These are phyloP conservation scores for Calonectria hongkongensis DNA, from an alignment of 2,329 filamentous ascomycete genomes.

Conservation along the genomic window DNA sequence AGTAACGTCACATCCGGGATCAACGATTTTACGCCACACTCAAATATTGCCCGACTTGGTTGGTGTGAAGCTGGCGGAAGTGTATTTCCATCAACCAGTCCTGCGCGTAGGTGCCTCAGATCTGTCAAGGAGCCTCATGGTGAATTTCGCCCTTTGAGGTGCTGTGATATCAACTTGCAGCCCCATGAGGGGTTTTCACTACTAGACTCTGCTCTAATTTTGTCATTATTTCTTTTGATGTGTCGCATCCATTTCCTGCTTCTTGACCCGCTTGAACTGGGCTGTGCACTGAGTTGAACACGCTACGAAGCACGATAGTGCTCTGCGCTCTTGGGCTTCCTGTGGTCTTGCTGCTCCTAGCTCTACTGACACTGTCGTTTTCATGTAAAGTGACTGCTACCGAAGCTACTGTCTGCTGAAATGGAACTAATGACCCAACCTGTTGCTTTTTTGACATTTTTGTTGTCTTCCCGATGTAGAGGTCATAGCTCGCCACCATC, in stretches of 20 bases:
- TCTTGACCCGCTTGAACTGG: too few species aligned
- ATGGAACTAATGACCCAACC: neutral
- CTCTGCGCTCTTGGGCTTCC: neutral
- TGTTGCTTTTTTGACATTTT: neutral
- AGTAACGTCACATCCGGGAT: constrained; percentile 18
- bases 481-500: neutral
- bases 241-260: too few species aligned
- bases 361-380: neutral
- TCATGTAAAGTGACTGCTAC: neutral
- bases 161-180: neutral
- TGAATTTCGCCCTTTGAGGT: neutral
- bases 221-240: neutral
- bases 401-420: neutral
- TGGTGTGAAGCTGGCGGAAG: neutral
- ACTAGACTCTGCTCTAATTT: neutral
- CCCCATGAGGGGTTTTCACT: neutral
- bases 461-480: neutral
- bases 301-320: too few species aligned
- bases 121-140: too few species aligned
- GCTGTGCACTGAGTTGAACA: too few species aligned
- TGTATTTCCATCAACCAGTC: too few species aligned
- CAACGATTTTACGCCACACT: neutral
- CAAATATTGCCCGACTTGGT: constrained; percentile 1
- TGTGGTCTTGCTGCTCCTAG: neutral
- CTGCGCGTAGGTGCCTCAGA: neutral